Base-by-base conservation (phyloP, 1,139 yeast species). In the Sugiyamaella paludigena region DNA sequence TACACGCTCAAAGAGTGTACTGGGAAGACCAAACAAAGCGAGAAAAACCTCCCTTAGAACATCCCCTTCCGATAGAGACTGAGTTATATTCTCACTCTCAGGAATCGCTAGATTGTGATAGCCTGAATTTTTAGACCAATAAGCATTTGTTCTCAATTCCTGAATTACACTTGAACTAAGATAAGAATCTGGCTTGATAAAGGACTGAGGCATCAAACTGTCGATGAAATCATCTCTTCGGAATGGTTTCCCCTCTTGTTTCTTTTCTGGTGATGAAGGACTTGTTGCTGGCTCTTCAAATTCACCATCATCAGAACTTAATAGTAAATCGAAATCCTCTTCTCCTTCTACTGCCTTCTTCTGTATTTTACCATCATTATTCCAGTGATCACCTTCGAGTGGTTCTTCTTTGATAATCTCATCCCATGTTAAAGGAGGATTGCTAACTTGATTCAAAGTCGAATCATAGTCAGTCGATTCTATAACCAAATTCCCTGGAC, bases 391-490 rank as follows among this genome's bases (percentile, higher is more conserved):
- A 2, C 64, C 64, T 9, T 38, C 37, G 13, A 61, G 39, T 11
- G 64, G 64, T 9, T 58, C 63, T 27, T 54, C 62, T 6, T 35
- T 52, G 30, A 62, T 36, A 15, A 63, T 62, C 7, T 59, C 58
- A 5, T 47, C 48, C 67, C 67, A 63, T 2, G 62, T 55, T 16
- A 53, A 26, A 5, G 36, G 31, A n/a, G 10, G 13, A 31, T 15
- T 38, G 24, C 24, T 19, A 19, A 5, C 24, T 19, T 19, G 24
- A 29, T 40, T 29, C 8, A 40, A 30, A 8, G 39, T 12, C 7
- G n/a, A 36, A 29, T n/a, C 9, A n/a, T 9, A n/a, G 12, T 13
- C 33, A 12, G 19, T 11, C 2, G 11, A 11, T 4, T 16, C 9
- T 5, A n/a, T 30, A 9, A 8, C 11, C 15, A 29, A 31, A 11